Evolutionary conservation across 208 protist species (phyloP), one percentile per base, ranked within the genome.

Genomic region (Crithidia expoeki): DNA sequence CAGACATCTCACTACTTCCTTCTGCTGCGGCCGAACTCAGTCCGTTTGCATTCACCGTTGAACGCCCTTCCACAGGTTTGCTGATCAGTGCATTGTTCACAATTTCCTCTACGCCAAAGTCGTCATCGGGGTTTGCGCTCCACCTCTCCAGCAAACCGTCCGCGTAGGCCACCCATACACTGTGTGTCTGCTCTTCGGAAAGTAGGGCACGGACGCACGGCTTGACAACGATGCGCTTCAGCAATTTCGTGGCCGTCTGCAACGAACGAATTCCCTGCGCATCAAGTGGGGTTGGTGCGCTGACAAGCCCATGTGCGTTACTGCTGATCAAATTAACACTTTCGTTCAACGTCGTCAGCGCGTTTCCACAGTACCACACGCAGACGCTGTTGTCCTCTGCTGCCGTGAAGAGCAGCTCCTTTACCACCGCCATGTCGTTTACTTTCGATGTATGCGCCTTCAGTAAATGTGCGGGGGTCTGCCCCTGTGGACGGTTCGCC

Each of bases 31-130:
- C 59, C n/a, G n/a, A n/a, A n/a, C n/a, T n/a, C n/a, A n/a, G n/a
- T 11, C 19, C 66, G 4, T 44, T 16, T 23, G 52, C 9, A 10
- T 28, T 30, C 10, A 17, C 21, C 19, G n/a, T 27, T 21, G 40
- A 56, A n/a, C 28, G 51, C 28, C 19, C 51, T 4, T 56, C 51
- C 9, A 25, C 19, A 32, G 50, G n/a, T 10, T 55, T 49, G 16
- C 10, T 52, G 40, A 52, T 7, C 1, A 86, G 71, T 12, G 72
- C 84, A 27, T 86, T 85, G 33, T 82, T 75, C 0, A 94, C 62
- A 4, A 93, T 78, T 55, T 94, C 86, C 66, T 96, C 89, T 7
- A 94, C 84, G 40, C 85, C 88, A 71, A 93, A 96, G 69, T 92
- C 87, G 81, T 96, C 92, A 57, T 94, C 85, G 0, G 80, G 63